These are phyloP conservation scores for Trichoderma cornu-damae DNA, from an alignment of 2,329 filamentous ascomycete genomes.

Conservation along the genomic window DNA sequence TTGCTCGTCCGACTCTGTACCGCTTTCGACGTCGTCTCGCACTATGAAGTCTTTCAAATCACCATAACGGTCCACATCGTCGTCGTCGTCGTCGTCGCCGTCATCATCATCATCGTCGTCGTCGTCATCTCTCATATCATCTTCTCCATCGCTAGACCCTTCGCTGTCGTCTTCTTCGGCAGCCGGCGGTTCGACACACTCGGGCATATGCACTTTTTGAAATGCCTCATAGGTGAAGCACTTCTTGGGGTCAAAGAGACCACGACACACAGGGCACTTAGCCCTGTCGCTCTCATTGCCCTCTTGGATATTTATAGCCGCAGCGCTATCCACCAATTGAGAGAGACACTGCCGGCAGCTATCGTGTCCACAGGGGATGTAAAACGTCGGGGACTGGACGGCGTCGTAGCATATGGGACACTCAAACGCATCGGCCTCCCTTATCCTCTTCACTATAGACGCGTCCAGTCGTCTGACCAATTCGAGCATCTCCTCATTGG, in stretches of 20 bases:
- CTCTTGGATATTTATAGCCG: conserved; percentile 49
- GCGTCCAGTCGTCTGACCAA: conserved; percentile 57
- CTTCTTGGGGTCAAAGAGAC: conserved; percentile 58
- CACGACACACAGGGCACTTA: conserved; percentile 74
- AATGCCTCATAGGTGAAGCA: conserved; percentile 72
- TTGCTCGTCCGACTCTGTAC: conserved; percentile 26
- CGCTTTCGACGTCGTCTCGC: conserved; percentile 31
- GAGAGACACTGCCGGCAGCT: conserved; percentile 73
- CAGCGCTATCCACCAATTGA: conserved; percentile 58
- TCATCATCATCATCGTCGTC: conserved; percentile 26
- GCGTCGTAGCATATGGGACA: conserved; percentile 80
- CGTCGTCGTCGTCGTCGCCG: conserved; percentile 34
- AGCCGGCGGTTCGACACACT: conserved; percentile 34
- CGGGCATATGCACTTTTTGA: conserved; percentile 63
- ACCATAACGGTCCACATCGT: conserved; percentile 33
- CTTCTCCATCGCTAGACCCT: conserved; percentile 30
- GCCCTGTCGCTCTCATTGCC: conserved; percentile 54
- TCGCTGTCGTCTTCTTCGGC: conserved; percentile 35
- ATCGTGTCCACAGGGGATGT: conserved; percentile 78
- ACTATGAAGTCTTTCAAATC: conserved; percentile 54
- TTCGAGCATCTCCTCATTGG: conserved; percentile 47
- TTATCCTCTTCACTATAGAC: conserved; percentile 64
- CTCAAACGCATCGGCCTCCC: conserved; percentile 56
- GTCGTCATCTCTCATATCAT: background rate
- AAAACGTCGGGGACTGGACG: conserved; percentile 67